Evolutionary conservation across 2,329 filamentous ascomycete genomes (phyloP), one percentile per base, ranked within the genome.

Genomic region (Cordyceps cicadae): DNA sequence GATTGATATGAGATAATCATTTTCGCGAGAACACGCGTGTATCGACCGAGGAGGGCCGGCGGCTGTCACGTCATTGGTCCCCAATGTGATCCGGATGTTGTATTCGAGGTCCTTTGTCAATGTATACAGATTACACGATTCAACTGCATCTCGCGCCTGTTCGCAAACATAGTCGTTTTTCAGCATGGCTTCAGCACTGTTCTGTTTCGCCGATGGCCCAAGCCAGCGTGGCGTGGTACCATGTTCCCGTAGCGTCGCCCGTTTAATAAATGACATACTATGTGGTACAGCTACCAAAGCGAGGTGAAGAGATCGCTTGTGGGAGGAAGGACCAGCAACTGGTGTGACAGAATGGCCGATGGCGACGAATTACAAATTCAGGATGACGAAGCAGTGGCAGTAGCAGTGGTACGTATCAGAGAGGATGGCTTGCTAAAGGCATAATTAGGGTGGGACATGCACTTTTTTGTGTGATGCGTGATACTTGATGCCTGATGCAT

Each of bases 181-280:
- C 5, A 53, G 39, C n/a, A 34, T 53, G 17, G 56, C 48, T 19
- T 37, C 15, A 19, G 15, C 29, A 29, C 29, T 5, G 5, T 29
- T 29, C 29, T 32, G n/a, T 26, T 39, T 21, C 37, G 37, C 17
- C 39, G 37, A 26, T 7, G 54, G 7, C 55, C 39, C 48, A 37
- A 15, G 39, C 24, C 19, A 49, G 24, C 46, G 34, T n/a, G 17
- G 48, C 49, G 5, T 34, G 41, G 46, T 52, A 19, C 37, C 37
- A 53, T 58, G 54, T 46, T 59, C 8, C 39, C 39, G 39, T 43
- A 37, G 34, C 48, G 39, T 59, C 57, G 57, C 57, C 53, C 46
- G 46, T 53, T 59, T 53, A 37, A n/a, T 29, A 29, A 29, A 29
- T 29, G 29, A 8, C 29, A 29, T 52, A 15, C 48, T 26, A 39